Base-by-base conservation (phyloP, 2,329 filamentous ascomycete species). In the Xylaria sp. region DNA sequence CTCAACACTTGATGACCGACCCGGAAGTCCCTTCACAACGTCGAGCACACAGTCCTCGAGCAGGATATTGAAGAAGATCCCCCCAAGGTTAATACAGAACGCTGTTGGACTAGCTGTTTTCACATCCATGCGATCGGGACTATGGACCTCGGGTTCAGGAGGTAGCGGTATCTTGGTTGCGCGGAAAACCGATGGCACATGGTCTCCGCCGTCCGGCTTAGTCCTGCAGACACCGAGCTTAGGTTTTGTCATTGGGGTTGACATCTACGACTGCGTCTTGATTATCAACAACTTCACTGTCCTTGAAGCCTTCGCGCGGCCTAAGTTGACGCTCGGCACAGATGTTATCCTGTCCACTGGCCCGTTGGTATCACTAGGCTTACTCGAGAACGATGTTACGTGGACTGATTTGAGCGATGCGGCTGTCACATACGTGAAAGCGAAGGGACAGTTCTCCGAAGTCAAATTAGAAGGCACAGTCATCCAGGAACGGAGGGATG, bases 201-300 rank as follows among this genome's bases (percentile, higher is more conserved):
- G 94, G 94, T 96, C 93, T 70, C 92, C 94, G 9, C 95, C 95
- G 0, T 96, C 93, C 0, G 94, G 92, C 54, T 94, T 98, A 71
- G 87, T 97, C 82, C 85, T 97, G 53, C 95, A 98, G 77, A 97
- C 95, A 0, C 89, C 93, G 0, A 93, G 92, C 0, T 85, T 97
- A 38, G 95, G 94, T 39, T 97, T 98, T 76, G 87, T 97, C 60
- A 90, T 94, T 5, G 95, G 94, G 2, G 91, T 97, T 45, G 95
- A 98, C 77, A 94, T 97, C 36, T 98, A 97, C 82, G 95, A 98
- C 78, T 97, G 94, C 75, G 92, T 98, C 15, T 86, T 97, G 9
- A 92, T 97, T 39, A 94, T 97, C 76, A 97, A 97, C 81, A 94
- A 92, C 50, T 88, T 92, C 51, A 87, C 92, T 63, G 93, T 94